Percentiles rank a stretch among this genome's conserved stretches.
Conservation (phyloP, 176 grass and related monocot species). For the Hsuehochloa calcarea region DNA sequence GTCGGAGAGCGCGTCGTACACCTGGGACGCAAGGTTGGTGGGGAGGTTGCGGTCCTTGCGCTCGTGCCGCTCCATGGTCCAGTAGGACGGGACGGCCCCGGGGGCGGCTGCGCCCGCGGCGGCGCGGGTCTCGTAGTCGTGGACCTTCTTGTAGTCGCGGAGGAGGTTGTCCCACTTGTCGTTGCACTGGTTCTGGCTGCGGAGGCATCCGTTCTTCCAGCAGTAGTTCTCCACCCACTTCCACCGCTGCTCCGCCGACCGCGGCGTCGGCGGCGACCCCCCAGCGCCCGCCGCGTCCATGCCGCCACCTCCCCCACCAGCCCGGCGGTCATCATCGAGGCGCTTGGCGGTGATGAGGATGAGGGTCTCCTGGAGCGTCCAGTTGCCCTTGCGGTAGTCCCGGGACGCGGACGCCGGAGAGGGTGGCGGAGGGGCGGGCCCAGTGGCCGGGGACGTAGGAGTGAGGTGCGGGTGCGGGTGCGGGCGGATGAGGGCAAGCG, state of each 20-base stretch:
- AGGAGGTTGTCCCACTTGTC: constrained; percentile 99
- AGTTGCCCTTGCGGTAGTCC: constrained; percentile 99
- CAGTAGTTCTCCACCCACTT: constrained; percentile 99
- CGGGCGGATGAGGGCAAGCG: constrained; percentile 21
- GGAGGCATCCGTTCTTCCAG: constrained; percentile 86
- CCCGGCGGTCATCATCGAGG: constrained; percentile 85
- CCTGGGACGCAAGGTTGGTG: constrained; percentile 82
- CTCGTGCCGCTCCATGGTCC: constrained; percentile 87
- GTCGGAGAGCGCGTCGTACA: constrained; percentile 80
- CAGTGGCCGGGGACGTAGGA: constrained; percentile 5
- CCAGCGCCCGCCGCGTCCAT: neutral
- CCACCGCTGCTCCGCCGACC: constrained; percentile 94
- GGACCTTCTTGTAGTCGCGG: constrained; percentile 99
- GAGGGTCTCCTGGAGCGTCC: constrained; percentile 93
- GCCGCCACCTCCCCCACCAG: neutral
- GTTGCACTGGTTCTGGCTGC: constrained; percentile 99
- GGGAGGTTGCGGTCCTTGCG: constrained; percentile 90
- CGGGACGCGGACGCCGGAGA: constrained; percentile 51
- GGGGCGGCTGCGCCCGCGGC: neutral
- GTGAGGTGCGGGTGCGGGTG: constrained; percentile 40
- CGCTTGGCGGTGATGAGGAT: constrained; percentile 94
- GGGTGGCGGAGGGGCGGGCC: constrained; percentile 42
- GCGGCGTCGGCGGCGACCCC: constrained; percentile 37
- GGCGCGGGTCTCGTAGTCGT: constrained; percentile 73
- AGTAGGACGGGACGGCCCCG: constrained; percentile 49